phyloP scores from a whole-genome alignment of 768 basidiomycete species.

The Boletus rubroflammeus region DNA sequence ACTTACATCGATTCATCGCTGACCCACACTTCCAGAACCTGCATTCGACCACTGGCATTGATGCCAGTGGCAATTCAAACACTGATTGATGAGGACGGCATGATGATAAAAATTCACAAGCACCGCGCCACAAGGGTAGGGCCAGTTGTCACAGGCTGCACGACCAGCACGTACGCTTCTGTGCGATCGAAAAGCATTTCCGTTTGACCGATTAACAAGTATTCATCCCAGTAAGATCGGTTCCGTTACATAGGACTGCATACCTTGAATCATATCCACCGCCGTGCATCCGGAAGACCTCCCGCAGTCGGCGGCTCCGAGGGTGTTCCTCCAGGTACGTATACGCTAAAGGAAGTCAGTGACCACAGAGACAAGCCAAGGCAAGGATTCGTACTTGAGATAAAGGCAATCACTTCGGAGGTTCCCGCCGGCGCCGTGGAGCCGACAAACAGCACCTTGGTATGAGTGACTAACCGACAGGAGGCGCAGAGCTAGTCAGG shows the following conservation, averaged over 20 bases:
- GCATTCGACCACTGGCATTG: background rate
- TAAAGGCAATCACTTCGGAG: slow-evolving; percentile 33
- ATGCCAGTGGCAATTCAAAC: too few species aligned
- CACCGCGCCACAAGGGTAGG: background rate
- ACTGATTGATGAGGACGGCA: background rate
- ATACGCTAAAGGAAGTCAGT: background rate
- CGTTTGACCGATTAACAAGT: too few species aligned
- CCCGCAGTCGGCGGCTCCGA: slow-evolving; percentile 22
- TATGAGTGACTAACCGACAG: too few species aligned
- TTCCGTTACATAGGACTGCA: slow-evolving; percentile 4
- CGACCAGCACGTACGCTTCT: background rate
- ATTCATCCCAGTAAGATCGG: background rate
- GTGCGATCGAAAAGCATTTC: background rate
- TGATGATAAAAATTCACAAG: background rate
- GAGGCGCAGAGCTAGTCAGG: too few species aligned
- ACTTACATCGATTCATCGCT: background rate
- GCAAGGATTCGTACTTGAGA: slow-evolving; percentile 23
- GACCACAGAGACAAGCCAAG: background rate
- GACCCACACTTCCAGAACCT: background rate
- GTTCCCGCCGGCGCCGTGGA: background rate
- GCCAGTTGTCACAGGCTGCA: background rate
- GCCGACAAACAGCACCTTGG: too few species aligned
- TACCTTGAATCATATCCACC: slow-evolving; percentile 20
- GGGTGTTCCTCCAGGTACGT: background rate
- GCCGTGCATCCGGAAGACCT: background rate